These are phyloP conservation scores for Phytophthora idaei DNA, from an alignment of 352 stramenopile species.

Conservation along the genomic window DNA sequence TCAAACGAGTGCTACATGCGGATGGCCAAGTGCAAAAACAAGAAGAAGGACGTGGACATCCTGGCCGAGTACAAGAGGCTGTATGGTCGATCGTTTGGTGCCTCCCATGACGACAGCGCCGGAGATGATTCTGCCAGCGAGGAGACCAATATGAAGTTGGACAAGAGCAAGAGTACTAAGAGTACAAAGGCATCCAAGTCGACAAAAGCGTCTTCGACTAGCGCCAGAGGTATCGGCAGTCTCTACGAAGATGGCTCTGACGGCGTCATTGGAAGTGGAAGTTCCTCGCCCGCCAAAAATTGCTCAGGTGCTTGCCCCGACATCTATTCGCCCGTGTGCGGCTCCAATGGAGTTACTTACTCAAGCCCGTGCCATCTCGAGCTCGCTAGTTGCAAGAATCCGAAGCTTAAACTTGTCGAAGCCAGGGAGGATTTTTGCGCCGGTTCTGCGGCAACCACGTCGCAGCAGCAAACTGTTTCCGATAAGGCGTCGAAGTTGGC, in stretches of 20 bases:
- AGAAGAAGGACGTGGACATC: conserved; percentile 26
- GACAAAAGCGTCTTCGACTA: conserved; percentile 17
- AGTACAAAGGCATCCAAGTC: conserved; percentile 20
- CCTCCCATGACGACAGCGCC: conserved; percentile 10
- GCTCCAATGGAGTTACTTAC: conserved; percentile 44
- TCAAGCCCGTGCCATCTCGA: conserved; percentile 32
- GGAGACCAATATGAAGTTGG: conserved; percentile 5
- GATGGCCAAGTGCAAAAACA: conserved; percentile 41
- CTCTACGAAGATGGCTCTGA: conserved; percentile 23
- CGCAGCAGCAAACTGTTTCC: conserved; percentile 22
- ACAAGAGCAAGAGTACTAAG: conserved; percentile 20
- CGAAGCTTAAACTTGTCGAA: conserved; percentile 21
- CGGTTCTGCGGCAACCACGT: conserved; percentile 10
- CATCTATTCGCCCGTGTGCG: conserved; percentile 40
- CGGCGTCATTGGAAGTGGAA: conserved; percentile 18
- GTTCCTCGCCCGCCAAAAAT: background rate
- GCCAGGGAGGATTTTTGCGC: conserved; percentile 22
- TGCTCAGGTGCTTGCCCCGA: conserved; percentile 31
- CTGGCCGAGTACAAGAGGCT: conserved; percentile 17
- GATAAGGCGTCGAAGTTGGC: conserved; percentile 15
- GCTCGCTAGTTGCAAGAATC: conserved; percentile 31
- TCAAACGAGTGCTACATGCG: conserved; percentile 46
- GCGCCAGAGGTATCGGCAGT: conserved; percentile 10
- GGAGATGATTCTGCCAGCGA: conserved; percentile 13
- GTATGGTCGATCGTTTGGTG: conserved; percentile 29